These are phyloP conservation scores for Fusarium sp. DNA, from an alignment of 2,329 filamentous ascomycete species.

Conservation along the genomic window DNA sequence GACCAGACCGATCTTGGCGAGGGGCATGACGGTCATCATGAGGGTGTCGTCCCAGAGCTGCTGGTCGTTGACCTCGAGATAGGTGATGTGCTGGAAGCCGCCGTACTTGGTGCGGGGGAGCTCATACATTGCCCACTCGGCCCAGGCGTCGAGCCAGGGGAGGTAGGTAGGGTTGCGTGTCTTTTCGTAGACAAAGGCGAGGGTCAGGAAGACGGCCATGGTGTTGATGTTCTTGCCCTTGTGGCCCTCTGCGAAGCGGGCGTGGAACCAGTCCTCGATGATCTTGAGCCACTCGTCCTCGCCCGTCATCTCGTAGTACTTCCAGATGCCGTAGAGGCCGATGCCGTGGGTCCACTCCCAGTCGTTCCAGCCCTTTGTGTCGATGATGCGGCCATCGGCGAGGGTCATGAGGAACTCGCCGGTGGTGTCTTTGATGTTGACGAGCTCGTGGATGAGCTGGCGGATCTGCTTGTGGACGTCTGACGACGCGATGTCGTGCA, in stretches of 20 bases:
- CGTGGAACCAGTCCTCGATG: conserved; percentile 79
- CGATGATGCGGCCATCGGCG: conserved; percentile 78
- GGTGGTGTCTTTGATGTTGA: conserved; percentile 81
- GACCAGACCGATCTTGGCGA: conserved; percentile 81
- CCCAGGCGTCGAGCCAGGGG: conserved; percentile 84
- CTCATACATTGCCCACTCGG: conserved; percentile 84
- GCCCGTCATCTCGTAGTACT: conserved; percentile 80
- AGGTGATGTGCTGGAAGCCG: conserved; percentile 81
- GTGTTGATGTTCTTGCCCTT: conserved; percentile 90
- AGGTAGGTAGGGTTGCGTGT: conserved; percentile 75
- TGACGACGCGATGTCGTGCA: conserved; percentile 59
- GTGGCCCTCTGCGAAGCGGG: conserved; percentile 73
- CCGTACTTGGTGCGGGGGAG: conserved; percentile 76
- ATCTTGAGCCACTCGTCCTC: conserved; percentile 69
- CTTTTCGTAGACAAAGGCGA: conserved; percentile 82
- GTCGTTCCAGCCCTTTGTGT: conserved; percentile 85
- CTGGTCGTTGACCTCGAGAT: conserved; percentile 74
- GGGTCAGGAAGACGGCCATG: conserved; percentile 80
- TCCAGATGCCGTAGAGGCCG: conserved; percentile 83
- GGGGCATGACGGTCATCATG: conserved; percentile 87
- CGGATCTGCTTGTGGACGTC: conserved; percentile 68
- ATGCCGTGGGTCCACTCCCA: conserved; percentile 89
- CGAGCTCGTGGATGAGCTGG: conserved; percentile 76
- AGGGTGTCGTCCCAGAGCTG: conserved; percentile 88
- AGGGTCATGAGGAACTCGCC: conserved; percentile 79